These are phyloP conservation scores for Lupinus albus DNA, from an alignment of 306 rosid genomes.

Conservation along the genomic window DNA sequence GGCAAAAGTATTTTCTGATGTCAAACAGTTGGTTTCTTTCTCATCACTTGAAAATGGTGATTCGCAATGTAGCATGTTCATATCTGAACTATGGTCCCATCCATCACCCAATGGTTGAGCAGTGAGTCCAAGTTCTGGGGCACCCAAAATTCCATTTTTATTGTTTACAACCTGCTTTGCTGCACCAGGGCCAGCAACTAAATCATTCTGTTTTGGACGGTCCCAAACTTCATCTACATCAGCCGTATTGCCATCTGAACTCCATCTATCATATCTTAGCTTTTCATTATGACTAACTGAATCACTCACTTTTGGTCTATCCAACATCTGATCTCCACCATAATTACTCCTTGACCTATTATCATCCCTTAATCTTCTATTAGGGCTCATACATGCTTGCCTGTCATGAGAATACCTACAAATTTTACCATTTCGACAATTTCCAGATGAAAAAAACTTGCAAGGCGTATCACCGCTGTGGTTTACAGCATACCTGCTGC, in stretches of 20 bases:
- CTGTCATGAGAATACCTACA: constrained; percentile 90
- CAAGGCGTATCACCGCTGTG: constrained; percentile 67
- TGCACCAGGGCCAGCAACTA: constrained; percentile 42
- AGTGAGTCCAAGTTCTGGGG: constrained; percentile 46
- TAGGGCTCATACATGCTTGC: constrained; percentile 60
- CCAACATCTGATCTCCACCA: constrained; percentile 54
- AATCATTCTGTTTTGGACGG: constrained; percentile 53
- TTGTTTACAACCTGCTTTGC: constrained; percentile 52
- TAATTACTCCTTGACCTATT: constrained; percentile 54
- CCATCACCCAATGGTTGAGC: constrained; percentile 58
- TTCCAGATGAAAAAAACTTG: constrained; percentile 79
- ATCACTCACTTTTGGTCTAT: constrained; percentile 57
- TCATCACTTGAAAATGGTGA: constrained; percentile 53
- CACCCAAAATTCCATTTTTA: constrained; percentile 42
- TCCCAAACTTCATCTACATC: constrained; percentile 54
- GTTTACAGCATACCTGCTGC: constrained; percentile 53
- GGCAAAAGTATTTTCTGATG: constrained; percentile 50
- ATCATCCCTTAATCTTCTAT: constrained; percentile 64
- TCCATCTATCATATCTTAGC: constrained; percentile 57
- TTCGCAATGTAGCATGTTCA: constrained; percentile 48
- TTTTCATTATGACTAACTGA: constrained; percentile 61
- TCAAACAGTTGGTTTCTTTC: constrained; percentile 55
- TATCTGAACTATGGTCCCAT: constrained; percentile 52
- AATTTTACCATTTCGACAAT: constrained; percentile 80
- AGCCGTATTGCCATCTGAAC: constrained; percentile 47